Evolutionary conservation across 179 eudicot genomes (phyloP).

Genomic region (Silene noctiflora): DNA sequence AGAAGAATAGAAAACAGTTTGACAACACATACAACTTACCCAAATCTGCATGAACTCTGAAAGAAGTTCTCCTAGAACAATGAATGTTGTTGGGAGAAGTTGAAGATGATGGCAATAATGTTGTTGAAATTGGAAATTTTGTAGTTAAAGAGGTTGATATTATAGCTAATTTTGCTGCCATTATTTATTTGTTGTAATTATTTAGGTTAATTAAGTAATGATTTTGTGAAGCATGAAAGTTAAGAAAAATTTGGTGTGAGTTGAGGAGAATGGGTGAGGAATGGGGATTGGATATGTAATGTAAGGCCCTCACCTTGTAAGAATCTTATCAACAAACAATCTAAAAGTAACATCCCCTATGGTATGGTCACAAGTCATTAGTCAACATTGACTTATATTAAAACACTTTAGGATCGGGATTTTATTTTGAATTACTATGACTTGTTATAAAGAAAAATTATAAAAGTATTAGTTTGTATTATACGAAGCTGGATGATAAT

Average conservation of each 20-base stretch:
- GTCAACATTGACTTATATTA: no score
- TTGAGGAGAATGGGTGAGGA: slow-evolving; percentile 1
- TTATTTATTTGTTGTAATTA: neutral
- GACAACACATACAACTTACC: slow-evolving; percentile 33
- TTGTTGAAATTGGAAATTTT: slow-evolving; percentile 14
- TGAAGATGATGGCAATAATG: slow-evolving; percentile 15
- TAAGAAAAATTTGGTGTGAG: neutral
- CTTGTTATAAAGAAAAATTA: no score
- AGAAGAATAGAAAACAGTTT: no score
- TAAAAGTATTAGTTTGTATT: no score
- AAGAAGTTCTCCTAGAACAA: slow-evolving; percentile 14
- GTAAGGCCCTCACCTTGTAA: slow-evolving; percentile 17
- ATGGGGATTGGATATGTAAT: slow-evolving; percentile 15
- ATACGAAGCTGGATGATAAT: no score
- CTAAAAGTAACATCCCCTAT: neutral
- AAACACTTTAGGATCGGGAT: no score
- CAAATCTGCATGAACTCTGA: slow-evolving; percentile 60
- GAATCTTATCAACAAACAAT: slow-evolving; percentile 19
- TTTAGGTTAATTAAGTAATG: neutral
- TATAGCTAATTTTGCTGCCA: slow-evolving; percentile 27
- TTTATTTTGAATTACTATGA: no score
- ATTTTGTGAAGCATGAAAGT: neutral
- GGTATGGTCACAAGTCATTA: no score
- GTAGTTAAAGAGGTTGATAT: slow-evolving; percentile 25
- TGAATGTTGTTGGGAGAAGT: slow-evolving; percentile 17